Percentiles rank a stretch among this genome's conserved stretches.
These are phyloP conservation scores for Tetrapisispora namnaoensis DNA, from an alignment of 805 yeast species.

Conservation along the genomic window DNA sequence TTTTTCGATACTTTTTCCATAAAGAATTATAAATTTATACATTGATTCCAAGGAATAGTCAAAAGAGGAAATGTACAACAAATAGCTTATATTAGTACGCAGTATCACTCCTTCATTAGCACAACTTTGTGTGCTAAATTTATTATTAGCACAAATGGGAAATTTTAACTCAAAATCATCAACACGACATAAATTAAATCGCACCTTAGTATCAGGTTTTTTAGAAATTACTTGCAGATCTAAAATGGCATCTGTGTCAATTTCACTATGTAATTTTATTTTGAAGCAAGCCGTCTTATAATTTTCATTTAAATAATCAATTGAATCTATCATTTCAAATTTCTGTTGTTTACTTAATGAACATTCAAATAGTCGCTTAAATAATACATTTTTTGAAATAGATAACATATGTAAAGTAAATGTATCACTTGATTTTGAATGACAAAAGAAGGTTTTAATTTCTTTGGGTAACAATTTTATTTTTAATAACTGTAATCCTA, in stretches of 20 bases:
- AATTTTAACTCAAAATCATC: constrained; percentile 13
- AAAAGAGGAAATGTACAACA: constrained; percentile 1
- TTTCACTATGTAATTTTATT: constrained; percentile 6
- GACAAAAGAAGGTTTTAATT: constrained; percentile 11
- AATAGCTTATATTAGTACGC: constrained; percentile 15
- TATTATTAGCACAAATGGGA: constrained; percentile 15
- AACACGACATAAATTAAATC: constrained; percentile 16
- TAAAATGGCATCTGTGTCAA: constrained; percentile 6
- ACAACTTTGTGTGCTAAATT: constrained; percentile 8
- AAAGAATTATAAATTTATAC: not conserved
- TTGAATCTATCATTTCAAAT: not conserved
- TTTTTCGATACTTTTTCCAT: not conserved
- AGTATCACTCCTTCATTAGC: constrained; percentile 9
- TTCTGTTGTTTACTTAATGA: not conserved
- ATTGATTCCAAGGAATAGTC: not conserved
- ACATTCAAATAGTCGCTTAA: not conserved
- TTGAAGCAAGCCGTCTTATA: constrained; percentile 11
- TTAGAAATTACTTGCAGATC: constrained; percentile 13
- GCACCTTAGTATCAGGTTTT: constrained; percentile 7
- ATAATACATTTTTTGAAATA: not conserved
- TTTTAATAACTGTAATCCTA: constrained; percentile 33
- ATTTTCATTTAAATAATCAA: not conserved
- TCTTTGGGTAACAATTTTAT: constrained; percentile 6
- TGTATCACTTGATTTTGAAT: constrained; percentile 10
- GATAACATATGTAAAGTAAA: constrained; percentile 1